Percentiles rank a stretch among this genome's conserved stretches.
phyloP scores from a whole-genome alignment of 805 yeast genomes.

The Yarrowia yakushimensis region DNA sequence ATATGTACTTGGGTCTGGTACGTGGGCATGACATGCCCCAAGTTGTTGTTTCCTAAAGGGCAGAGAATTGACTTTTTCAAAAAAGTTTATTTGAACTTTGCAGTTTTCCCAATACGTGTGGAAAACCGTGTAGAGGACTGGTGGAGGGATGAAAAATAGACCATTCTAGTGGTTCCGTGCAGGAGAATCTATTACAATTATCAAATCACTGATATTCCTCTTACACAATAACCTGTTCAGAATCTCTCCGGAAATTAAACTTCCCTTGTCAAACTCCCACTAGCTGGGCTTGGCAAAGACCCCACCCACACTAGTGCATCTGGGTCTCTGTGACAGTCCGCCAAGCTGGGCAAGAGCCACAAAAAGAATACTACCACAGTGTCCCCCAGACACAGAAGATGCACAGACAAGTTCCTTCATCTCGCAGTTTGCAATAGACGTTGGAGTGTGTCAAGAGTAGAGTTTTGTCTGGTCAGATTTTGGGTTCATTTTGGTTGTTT shows the following conservation, averaged over 20 bases:
- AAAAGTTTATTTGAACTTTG: not conserved
- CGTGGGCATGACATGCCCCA: slow-evolving; percentile 2
- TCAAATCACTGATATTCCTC: too few relatives aligned
- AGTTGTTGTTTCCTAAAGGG: slow-evolving; percentile 2
- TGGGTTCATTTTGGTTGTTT: not conserved
- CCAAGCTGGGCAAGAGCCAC: not conserved
- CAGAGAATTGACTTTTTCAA: not conserved
- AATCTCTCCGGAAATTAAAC: too few relatives aligned
- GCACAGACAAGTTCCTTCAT: too few relatives aligned
- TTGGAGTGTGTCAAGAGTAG: not conserved
- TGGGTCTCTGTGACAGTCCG: not conserved
- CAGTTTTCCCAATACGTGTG: too few relatives aligned
- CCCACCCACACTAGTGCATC: not conserved
- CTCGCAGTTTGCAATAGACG: not conserved
- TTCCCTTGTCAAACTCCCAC: not conserved
- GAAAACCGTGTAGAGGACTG: too few relatives aligned
- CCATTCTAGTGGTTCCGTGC: too few relatives aligned
- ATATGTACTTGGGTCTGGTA: not conserved
- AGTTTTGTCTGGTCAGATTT: not conserved
- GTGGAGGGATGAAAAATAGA: too few relatives aligned
- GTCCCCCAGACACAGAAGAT: too few relatives aligned
- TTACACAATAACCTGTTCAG: too few relatives aligned
- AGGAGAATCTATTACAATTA: too few relatives aligned
- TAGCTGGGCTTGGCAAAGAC: slow-evolving; percentile 9
- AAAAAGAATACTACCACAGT: too few relatives aligned